phyloP scores from a whole-genome alignment of 2,329 filamentous ascomycete species.

The Chlorencoelia australis region DNA sequence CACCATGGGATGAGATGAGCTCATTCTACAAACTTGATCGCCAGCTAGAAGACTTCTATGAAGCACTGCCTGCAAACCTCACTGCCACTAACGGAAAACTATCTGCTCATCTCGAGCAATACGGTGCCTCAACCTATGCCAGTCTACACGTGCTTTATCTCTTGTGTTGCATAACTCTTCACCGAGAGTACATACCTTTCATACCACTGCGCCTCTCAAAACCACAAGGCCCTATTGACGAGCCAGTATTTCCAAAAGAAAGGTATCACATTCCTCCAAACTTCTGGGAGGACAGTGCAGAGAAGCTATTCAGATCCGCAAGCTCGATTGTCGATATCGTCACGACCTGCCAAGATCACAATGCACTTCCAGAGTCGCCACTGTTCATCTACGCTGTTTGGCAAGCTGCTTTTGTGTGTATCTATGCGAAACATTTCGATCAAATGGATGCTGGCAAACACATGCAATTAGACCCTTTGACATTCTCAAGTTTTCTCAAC shows the following conservation, averaged over 20 bases:
- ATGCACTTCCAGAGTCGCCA: conserved; percentile 54
- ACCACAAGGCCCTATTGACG: conserved; percentile 48
- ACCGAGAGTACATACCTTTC: conserved; percentile 59
- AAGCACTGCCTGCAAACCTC: conserved; percentile 41
- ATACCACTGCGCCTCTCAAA: conserved; percentile 43
- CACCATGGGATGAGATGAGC: conserved; percentile 50
- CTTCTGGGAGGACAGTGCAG: conserved; percentile 55
- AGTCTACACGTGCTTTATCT: conserved; percentile 57
- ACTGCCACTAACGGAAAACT: conserved; percentile 51
- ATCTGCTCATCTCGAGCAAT: conserved; percentile 53
- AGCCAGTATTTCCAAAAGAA: conserved; percentile 41
- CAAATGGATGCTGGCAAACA: conserved; percentile 53
- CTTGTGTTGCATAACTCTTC: conserved; percentile 57
- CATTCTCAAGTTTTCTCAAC: conserved; percentile 33
- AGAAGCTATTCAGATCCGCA: conserved; percentile 51
- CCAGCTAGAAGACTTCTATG: conserved; percentile 43
- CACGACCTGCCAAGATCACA: conserved; percentile 47
- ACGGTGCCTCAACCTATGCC: conserved; percentile 53
- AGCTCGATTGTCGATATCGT: conserved; percentile 55
- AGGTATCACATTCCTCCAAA: conserved; percentile 36
- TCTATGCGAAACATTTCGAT: conserved; percentile 58
- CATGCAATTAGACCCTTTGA: conserved; percentile 34
- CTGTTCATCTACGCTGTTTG: conserved; percentile 58
- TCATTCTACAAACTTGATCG: conserved; percentile 43
- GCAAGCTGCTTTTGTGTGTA: conserved; percentile 53